Percentiles rank a stretch among this genome's conserved stretches.
These are phyloP conservation scores for Apiospora arundinis DNA, from an alignment of 2,329 filamentous ascomycete genomes.

Conservation along the genomic window DNA sequence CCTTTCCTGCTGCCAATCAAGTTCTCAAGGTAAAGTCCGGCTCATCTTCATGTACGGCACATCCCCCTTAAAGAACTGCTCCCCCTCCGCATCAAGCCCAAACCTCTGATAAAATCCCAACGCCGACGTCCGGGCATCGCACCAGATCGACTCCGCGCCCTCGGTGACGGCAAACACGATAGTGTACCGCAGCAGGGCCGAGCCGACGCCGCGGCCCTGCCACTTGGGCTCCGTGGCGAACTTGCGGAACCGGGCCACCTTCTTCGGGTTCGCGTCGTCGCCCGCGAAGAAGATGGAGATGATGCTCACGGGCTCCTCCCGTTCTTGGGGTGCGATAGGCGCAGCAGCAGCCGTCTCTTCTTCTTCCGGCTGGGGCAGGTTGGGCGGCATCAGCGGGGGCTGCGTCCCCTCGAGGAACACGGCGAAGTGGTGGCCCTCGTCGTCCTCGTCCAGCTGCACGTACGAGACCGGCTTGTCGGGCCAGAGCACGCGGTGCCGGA, in stretches of 20 bases:
- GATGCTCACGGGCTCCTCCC: constrained; percentile 30
- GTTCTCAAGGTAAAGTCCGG: constrained; percentile 18
- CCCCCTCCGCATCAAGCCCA: constrained; percentile 32
- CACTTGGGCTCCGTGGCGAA: constrained; percentile 33
- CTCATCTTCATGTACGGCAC: constrained; percentile 34
- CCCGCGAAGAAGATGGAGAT: constrained; percentile 33
- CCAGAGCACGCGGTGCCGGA: constrained; percentile 35
- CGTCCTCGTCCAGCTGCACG: constrained; percentile 34
- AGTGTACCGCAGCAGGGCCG: constrained; percentile 30
- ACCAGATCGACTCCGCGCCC: constrained; percentile 33
- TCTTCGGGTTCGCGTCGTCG: constrained; percentile 25
- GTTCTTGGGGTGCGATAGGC: not conserved
- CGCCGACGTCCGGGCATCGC: constrained; percentile 34
- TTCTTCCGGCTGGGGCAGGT: not conserved
- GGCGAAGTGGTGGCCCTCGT: constrained; percentile 32
- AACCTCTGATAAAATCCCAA: constrained; percentile 34
- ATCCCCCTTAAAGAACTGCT: constrained; percentile 33
- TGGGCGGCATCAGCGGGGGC: not conserved
- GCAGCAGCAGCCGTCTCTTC: not conserved
- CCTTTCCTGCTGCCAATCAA: too few species aligned
- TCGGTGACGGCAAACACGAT: constrained; percentile 30
- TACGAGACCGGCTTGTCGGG: constrained; percentile 32
- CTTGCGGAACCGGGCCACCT: constrained; percentile 32
- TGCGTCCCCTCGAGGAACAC: constrained; percentile 26
- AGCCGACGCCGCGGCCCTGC: constrained; percentile 34